Base-by-base conservation (phyloP, 305 asterid genomes). In the Salvia sclarea region DNA sequence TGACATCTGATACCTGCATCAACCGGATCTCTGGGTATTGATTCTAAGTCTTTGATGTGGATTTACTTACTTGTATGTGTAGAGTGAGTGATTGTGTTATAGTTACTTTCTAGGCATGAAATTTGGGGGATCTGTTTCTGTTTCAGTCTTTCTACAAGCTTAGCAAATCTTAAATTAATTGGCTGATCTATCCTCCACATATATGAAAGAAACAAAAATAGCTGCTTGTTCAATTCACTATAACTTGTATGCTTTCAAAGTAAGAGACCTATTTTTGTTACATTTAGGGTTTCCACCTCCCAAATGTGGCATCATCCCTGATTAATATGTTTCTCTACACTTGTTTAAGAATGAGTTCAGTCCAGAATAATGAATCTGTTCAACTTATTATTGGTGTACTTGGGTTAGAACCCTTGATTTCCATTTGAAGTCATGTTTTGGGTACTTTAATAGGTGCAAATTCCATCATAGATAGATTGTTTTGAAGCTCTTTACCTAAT, bases 11-110 rank as follows among this genome's bases (percentile, higher is more conserved):
- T 62, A 53, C 84, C 10, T 82, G 95, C 4, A 56, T 77, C 49
- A 95, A 92, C 76, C 83, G 98, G 74, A 88, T 95, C 25, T 78
- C 96, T n/a, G 99, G 98, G 98, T 95, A 95, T 40, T 14, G 7
- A 38, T 53, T 55, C 61, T 12, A 57, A 20, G 41, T 56, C 48
- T 66, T 56, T 30, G 40, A 14, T 16, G 53, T 8, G n/a, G 79
- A 61, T 57, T 62, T 66, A 21, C 43, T 12, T 31, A 17, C 41
- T 44, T 5, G 6, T 18, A 50, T 62, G n/a, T 22, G 21, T 16
- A 25, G 14, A 25, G n/a, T 64, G 28, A 40, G 17, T 56, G 22
- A 8, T 17, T 47, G n/a, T 11, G 44, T 40, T 40, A 12, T 20
- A 41, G 37, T 28, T 25, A 31, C 33, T 37, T 10, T 45, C 16